A percentile compares a stretch with the other conserved stretches of the same genome.
phyloP scores from a whole-genome alignment of 2,329 filamentous ascomycete species.

The Talaromyces sp. region DNA sequence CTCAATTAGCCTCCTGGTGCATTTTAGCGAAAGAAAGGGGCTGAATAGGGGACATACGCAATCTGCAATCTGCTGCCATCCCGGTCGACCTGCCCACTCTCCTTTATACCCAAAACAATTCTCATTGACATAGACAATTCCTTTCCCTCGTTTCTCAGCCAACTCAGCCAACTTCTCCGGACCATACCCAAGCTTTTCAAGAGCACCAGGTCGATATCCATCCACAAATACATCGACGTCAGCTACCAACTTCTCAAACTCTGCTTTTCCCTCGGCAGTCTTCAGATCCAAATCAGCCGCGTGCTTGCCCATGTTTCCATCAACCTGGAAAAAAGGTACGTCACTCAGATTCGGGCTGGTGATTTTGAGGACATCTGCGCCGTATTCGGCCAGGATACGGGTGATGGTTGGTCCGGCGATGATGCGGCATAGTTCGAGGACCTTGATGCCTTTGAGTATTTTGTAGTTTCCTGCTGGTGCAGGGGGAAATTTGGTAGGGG shows the following conservation, averaged over 20 bases:
- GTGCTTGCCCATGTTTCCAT: conserved; percentile 70
- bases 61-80: conserved; percentile 72
- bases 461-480: conserved; percentile 22
- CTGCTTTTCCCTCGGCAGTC: conserved; percentile 48
- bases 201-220: conserved; percentile 65
- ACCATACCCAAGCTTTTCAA: conserved; percentile 63
- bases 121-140: conserved; percentile 66
- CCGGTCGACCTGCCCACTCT: conserved; percentile 62
- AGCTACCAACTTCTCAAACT: conserved; percentile 58
- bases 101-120: conserved; percentile 67
- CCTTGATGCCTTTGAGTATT: conserved; percentile 60
- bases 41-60: conserved; percentile 46
- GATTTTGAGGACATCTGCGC: conserved; percentile 69
- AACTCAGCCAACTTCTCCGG: conserved; percentile 53
- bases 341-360: conserved; percentile 66
- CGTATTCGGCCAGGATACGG: conserved; percentile 69
- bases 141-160: conserved; percentile 55
- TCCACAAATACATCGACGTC: conserved; percentile 66
- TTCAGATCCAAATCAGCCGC: conserved; percentile 63
- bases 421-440: conserved; percentile 71
- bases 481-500: conserved; percentile 28
- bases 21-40: background rate
- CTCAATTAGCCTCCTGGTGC: background rate
- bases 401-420: conserved; percentile 73
- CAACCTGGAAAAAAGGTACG: conserved; percentile 69